Evolutionary conservation across 75 land plant species (phyloP), one percentile per base, ranked within the genome.

Genomic region (Isoetes taiwanensis): DNA sequence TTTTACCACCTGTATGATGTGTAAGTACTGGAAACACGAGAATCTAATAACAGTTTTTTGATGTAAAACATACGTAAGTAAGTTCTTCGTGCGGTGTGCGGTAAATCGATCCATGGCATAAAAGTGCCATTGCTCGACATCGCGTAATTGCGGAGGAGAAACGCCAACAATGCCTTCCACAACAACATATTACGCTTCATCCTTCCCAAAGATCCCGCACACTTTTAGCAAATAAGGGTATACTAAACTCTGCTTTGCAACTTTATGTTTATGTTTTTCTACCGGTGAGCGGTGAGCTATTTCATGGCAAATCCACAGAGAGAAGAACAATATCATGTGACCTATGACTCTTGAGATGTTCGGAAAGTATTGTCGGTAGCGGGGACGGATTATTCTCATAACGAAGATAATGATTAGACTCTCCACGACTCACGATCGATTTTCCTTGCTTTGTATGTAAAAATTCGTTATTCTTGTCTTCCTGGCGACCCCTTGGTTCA

Each of bases 271-370:
- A 52, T 94, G 72, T 59, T 74, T 89, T 61, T 94, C 99, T 24
- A 96, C 99, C n/a, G n/a, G n/a, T 70, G 96, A 86, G 70, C 78
- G 60, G 83, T 94, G 99, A 32, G 99, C 96, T 71, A 75, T 54
- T 72, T 94, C 99, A 76, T 94, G 99, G 46, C 99, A 94, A n/a
- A 33, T 94, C 96, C 52, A 94, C 96, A 78, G 96, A 94, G 24
- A 94, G 77, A 9, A 94, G 78, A 57, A 94, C 99, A 62, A 94
- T 94, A 65, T 94, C 99, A 77, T 94, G 99, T 35, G 99, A 94
- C 24, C 99, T 70, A 62, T 94, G 99, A 43, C 99, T 94, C 69
- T 94, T 94, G 53, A 94, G 63, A 62, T 94, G 89, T 74, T 94
- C 96, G 99, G 99, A 54, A 94, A 94, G 48, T 94, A 85, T 54